Percentiles rank a stretch among this genome's conserved stretches.
phyloP scores from a whole-genome alignment of 176 grass and related monocot genomes.

The Dendrocalamus sinicus region DNA sequence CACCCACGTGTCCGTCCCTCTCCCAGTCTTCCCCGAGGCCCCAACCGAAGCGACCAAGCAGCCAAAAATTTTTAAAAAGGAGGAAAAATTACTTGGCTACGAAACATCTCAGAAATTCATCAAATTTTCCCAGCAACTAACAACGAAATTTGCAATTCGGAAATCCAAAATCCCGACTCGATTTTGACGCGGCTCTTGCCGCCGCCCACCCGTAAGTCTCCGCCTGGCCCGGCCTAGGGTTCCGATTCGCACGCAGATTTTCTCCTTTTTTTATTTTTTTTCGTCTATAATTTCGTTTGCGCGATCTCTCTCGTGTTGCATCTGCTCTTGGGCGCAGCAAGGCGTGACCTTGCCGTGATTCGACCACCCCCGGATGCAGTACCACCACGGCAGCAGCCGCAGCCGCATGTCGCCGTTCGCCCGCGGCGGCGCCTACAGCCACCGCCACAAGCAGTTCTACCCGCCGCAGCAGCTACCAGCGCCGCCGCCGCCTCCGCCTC shows the following conservation, averaged over 20 bases:
- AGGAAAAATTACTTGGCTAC: background rate
- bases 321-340: slow-evolving; percentile 38
- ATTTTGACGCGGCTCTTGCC: slow-evolving; percentile 29
- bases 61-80: background rate
- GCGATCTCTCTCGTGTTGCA: slow-evolving; percentile 31
- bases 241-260: background rate
- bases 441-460: slow-evolving; percentile 56
- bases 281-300: background rate
- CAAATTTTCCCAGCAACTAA: background rate
- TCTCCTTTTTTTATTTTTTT: background rate
- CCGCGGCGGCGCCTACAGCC: slow-evolving; percentile 43
- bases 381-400: slow-evolving; percentile 50
- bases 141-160: background rate
- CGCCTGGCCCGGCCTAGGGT: background rate
- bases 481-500: background rate
- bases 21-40: background rate
- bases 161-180: slow-evolving; percentile 4
- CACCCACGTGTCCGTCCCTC: background rate
- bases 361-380: slow-evolving; percentile 39
- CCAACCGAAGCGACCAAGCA: background rate
- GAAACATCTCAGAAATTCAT: slow-evolving; percentile 7
- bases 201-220: slow-evolving; percentile 12
- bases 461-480: background rate
- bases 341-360: slow-evolving; percentile 45
- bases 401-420: slow-evolving; percentile 50